A percentile compares a stretch with the other conserved stretches of the same genome.
Evolutionary conservation across 257 asterid genomes (phyloP).

Genomic region (Penstemon newberryi): DNA sequence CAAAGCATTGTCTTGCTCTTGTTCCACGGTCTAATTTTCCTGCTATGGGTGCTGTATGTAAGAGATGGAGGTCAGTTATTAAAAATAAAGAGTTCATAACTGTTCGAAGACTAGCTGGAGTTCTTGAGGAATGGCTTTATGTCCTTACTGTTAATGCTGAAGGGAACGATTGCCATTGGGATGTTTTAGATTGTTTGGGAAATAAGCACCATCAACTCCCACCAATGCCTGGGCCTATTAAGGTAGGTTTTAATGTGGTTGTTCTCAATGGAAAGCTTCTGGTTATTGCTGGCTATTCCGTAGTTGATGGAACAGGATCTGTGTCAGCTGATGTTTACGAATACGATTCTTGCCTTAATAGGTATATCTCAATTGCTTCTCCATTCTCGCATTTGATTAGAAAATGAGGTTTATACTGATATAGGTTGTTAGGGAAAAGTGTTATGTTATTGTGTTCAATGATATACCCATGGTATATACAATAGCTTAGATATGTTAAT

Average conservation of each 20-base stretch:
- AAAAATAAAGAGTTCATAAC: slow-evolving; percentile 64
- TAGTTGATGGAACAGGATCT: slow-evolving; percentile 41
- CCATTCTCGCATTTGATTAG: not conserved
- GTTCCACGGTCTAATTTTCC: slow-evolving; percentile 71
- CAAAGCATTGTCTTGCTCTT: slow-evolving; percentile 76
- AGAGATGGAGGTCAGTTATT: slow-evolving; percentile 73
- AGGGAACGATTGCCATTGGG: slow-evolving; percentile 77
- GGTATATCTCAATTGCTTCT: slow-evolving; percentile 38
- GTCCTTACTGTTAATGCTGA: slow-evolving; percentile 52
- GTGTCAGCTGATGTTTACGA: slow-evolving; percentile 67
- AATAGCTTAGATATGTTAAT: too few relatives aligned
- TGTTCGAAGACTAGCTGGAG: slow-evolving; percentile 70
- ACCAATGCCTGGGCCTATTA: slow-evolving; percentile 66
- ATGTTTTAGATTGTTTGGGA: slow-evolving; percentile 69
- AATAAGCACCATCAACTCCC: slow-evolving; percentile 49
- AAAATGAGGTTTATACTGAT: too few relatives aligned
- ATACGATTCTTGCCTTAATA: slow-evolving; percentile 78
- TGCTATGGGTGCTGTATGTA: slow-evolving; percentile 70
- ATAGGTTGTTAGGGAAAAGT: too few relatives aligned
- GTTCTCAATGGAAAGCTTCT: slow-evolving; percentile 77
- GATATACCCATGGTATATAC: too few relatives aligned
- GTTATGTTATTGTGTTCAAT: too few relatives aligned
- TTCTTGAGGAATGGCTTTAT: slow-evolving; percentile 87
- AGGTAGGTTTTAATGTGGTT: slow-evolving; percentile 59
- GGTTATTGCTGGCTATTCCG: slow-evolving; percentile 62